Evolutionary conservation across 2,329 filamentous ascomycete genomes (phyloP), one percentile per base, ranked within the genome.

Genomic region (Neophaeococcomyces mojaviensis): DNA sequence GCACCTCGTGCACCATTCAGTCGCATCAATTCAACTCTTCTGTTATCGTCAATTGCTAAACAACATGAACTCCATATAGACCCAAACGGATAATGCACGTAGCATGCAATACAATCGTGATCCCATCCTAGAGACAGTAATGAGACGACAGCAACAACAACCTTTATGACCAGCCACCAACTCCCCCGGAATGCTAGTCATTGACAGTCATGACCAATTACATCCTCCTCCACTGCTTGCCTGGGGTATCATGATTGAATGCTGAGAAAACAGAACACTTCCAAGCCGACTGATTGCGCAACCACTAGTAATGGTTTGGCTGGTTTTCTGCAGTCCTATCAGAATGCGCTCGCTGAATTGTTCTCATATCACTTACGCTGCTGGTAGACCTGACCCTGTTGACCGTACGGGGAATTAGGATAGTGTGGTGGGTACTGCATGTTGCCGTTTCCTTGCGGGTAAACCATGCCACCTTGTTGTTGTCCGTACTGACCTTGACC

Each of bases 401-500:
- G 34, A 39, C 60, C 66, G 55, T 73, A 73, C 19, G 70, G 70
- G 43, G 70, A 72, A 58, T 72, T 69, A 49, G 70, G 70, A 53
- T 73, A 73, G 56, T 68, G 70, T 47, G 64, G 61, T 53, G 65
- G 65, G 52, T 71, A 70, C 35, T 55, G 55, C 44, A 72, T 71
- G 55, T 72, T 69, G 44, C 68, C 68, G 48, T 72, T 72, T 48
- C 65, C 64, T 55, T 68, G 66, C 41, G 51, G 56, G 51, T 72
- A 72, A 46, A 72, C 69, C 58, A 72, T 68, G 18, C 65, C 67
- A 44, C 62, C 61, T 42, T 63, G 64, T n/a, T 53, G 56, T 41
- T 63, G 73, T 13, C 81, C 78, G 58, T 88, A 88, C 57, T 83
- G 80, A 48, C 64, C 72, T 62, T 73, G 69, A 18, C 74, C 69